These are phyloP conservation scores for Juglanconis oblonga DNA, from an alignment of 2,329 filamentous ascomycete genomes.

Conservation along the genomic window DNA sequence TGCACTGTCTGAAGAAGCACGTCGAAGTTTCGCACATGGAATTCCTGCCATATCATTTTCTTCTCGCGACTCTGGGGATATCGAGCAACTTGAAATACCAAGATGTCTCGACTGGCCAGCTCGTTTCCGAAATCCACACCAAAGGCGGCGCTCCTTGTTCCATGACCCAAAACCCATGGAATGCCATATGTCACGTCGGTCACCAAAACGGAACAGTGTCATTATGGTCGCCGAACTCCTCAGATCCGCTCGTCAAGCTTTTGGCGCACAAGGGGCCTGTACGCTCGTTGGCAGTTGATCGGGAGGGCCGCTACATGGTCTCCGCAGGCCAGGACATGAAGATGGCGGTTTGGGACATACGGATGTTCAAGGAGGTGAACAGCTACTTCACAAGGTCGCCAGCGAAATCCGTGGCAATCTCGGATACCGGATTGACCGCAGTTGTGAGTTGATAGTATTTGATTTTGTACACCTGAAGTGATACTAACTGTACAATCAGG, in stretches of 20 bases:
- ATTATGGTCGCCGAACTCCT: constrained; percentile 90
- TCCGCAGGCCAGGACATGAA: constrained; percentile 84
- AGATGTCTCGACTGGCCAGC: constrained; percentile 88
- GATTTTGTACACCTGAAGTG: no score
- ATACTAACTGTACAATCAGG: constrained; percentile 28
- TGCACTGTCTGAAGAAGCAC: constrained; percentile 88
- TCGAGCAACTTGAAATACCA: constrained; percentile 89
- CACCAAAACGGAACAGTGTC: constrained; percentile 95
- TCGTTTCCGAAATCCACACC: constrained; percentile 82
- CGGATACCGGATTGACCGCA: constrained; percentile 81
- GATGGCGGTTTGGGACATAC: constrained; percentile 95
- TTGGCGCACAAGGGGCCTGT: constrained; percentile 88
- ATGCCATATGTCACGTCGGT: constrained; percentile 86
- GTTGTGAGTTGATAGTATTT: constrained; percentile 39
- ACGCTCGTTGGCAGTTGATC: constrained; percentile 77
- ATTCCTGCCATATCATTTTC: constrained; percentile 93
- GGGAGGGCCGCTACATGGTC: constrained; percentile 93
- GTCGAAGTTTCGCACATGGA: constrained; percentile 91
- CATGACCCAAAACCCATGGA: constrained; percentile 84
- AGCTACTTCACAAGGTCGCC: constrained; percentile 83
- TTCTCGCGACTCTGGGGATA: constrained; percentile 81
- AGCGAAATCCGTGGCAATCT: constrained; percentile 80
- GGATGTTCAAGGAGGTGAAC: constrained; percentile 90
- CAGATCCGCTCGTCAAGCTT: constrained; percentile 84
- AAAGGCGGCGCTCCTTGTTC: constrained; percentile 80